Base-by-base conservation (phyloP, 2,329 filamentous ascomycete genomes). In the Trichoderma sp. region DNA sequence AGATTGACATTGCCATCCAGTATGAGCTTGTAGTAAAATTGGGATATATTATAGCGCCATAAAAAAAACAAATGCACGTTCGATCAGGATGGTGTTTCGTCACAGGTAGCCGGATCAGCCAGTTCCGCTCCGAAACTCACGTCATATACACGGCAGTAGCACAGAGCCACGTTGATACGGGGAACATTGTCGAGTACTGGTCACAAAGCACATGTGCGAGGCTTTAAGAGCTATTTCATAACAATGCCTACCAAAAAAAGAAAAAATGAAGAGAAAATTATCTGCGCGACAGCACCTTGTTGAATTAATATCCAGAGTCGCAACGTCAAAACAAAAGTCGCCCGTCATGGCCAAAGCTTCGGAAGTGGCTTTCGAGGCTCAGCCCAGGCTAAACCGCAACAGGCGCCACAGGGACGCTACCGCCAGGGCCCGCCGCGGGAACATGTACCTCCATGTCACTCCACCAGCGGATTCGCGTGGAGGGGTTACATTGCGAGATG, bases 401-500 rank as follows among this genome's bases (percentile, higher is more conserved):
- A 19, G 68, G 68, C 43, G 43, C 27, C 21, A n/a, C 4, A 21
- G 11, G 19, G 66, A 5, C 64, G 64, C 64, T 67, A 56, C 62
- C n/a, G 47, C 14, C 21, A 47, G 61, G 61, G 31, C 27, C 47
- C 61, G 47, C 33, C 11, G 13, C 31, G 21, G 21, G 21, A 47
- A 8, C 52, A 31, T 11, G 49, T 40, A 57, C 53, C 13, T 49
- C 21, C 37, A 33, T 57, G 47, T 57, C 58, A 58, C 66, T 52
- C 35, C 49, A 62, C 58, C n/a, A 37, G 37, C 24, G 37, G 49
- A 62, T 68, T 56, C 59, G n/a, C 47, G 49, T 58, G 52, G 67
- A 68, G 37, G 59, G 59, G 67, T 68, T 68, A 58, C 67, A 69
- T 69, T 64, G 67, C 49, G 40, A 69, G 33, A 60, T 68, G 65